phyloP scores from a whole-genome alignment of 75 land plant species.

The Picea sitchensis region DNA sequence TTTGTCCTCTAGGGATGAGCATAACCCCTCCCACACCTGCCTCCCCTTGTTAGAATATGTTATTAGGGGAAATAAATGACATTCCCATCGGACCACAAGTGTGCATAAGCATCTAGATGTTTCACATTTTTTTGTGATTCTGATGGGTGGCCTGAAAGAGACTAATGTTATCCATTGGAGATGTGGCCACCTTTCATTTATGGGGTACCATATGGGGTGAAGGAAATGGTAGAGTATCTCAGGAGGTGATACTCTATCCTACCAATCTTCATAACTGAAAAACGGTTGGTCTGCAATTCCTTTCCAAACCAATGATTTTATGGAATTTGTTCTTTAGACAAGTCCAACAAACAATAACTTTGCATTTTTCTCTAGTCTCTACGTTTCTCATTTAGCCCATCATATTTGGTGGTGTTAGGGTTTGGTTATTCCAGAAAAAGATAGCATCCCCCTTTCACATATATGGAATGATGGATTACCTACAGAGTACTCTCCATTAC shows the following conservation, averaged over 20 bases:
- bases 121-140: not conserved
- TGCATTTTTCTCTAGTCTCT: not conserved
- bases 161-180: constrained; percentile 16
- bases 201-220: no score
- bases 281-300: constrained; percentile 34
- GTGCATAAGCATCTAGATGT: no score
- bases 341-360: not conserved
- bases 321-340: not conserved
- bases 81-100: no score
- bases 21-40: no score
- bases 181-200: constrained; percentile 22
- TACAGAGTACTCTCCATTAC: constrained; percentile 7
- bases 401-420: constrained; percentile 13
- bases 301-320: not conserved
- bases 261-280: constrained; percentile 59
- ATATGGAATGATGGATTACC: constrained; percentile 20
- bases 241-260: constrained; percentile 68
- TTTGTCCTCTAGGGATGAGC: no score
- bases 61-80: no score
- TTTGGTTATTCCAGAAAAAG: constrained; percentile 14
- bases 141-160: not conserved
- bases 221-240: no score
- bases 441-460: constrained; percentile 6
- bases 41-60: no score
- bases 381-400: not conserved